Evolutionary conservation across 257 asterid genomes (phyloP).

Genomic region (Buddleja alternifolia): DNA sequence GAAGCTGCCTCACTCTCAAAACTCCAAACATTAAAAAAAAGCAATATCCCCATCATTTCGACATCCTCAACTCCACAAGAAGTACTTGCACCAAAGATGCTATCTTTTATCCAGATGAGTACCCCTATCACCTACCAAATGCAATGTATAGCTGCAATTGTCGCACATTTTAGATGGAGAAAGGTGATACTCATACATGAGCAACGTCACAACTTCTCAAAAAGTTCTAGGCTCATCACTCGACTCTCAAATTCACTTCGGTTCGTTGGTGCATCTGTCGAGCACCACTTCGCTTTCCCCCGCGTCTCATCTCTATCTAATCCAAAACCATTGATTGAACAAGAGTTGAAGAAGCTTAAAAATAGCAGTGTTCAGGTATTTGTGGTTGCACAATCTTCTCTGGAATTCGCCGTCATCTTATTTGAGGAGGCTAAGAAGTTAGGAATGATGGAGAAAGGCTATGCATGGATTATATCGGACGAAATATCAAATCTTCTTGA

Average conservation of each 20-base stretch:
- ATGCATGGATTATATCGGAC: constrained; percentile 62
- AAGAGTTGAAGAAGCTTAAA: constrained; percentile 38
- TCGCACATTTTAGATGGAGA: constrained; percentile 45
- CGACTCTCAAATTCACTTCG: constrained; percentile 48
- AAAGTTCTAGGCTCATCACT: constrained; percentile 33
- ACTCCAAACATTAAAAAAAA: constrained; percentile 14
- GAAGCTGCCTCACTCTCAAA: constrained; percentile 29
- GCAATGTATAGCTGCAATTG: constrained; percentile 39
- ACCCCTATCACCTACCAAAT: constrained; percentile 27
- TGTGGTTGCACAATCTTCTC: constrained; percentile 43
- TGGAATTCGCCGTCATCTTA: constrained; percentile 47
- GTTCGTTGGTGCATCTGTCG: constrained; percentile 39
- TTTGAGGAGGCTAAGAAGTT: constrained; percentile 49
- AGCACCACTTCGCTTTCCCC: constrained; percentile 40
- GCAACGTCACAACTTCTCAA: constrained; percentile 31
- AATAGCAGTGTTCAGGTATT: constrained; percentile 36
- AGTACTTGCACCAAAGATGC: neutral
- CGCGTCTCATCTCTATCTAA: constrained; percentile 29
- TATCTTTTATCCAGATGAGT: constrained; percentile 33
- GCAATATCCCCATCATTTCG: constrained; percentile 27
- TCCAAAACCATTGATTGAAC: constrained; percentile 22
- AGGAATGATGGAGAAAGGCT: constrained; percentile 63
- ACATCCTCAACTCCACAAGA: neutral
- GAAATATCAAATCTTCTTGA: constrained; percentile 54
- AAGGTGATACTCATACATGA: constrained; percentile 29